These are phyloP conservation scores for Claviceps spartinae DNA, from an alignment of 2,329 filamentous ascomycete species.

Conservation along the genomic window DNA sequence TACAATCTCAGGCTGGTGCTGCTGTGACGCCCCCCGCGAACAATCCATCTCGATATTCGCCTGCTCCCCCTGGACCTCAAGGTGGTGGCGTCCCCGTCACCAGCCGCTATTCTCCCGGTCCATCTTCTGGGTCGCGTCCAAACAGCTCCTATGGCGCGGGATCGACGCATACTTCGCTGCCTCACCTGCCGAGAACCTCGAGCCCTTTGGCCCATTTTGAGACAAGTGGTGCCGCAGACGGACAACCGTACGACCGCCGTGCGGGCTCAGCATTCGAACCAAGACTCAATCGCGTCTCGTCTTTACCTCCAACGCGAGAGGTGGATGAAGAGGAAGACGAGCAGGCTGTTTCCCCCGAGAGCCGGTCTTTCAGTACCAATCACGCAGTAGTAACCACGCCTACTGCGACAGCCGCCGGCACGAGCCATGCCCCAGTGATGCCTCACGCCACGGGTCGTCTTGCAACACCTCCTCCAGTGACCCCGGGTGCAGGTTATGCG, in stretches of 20 bases:
- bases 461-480: constrained; percentile 35
- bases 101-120: constrained; percentile 41
- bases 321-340: constrained; percentile 44
- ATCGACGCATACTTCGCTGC: constrained; percentile 31
- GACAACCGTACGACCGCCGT: constrained; percentile 30
- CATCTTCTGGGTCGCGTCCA: constrained; percentile 23
- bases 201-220: constrained; percentile 54
- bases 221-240: constrained; percentile 32
- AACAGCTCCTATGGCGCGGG: constrained; percentile 28
- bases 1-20: constrained; percentile 24
- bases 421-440: constrained; percentile 25
- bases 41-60: constrained; percentile 46
- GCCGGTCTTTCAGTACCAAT: constrained; percentile 14
- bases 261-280: constrained; percentile 41
- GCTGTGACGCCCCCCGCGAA: constrained; percentile 20
- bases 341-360: constrained; percentile 7
- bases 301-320: constrained; percentile 47
- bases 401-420: constrained; percentile 16
- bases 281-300: constrained; percentile 39
- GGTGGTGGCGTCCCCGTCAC: constrained; percentile 22
- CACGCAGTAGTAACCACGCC: constrained; percentile 8
- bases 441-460: constrained; percentile 22
- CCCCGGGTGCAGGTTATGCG: constrained; percentile 21
- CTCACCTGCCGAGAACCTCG: constrained; percentile 50
- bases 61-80: constrained; percentile 32